Evolutionary conservation across 345 rosid genomes (phyloP), one percentile per base, ranked within the genome.

Genomic region (Erysimum cheiranthoides): DNA sequence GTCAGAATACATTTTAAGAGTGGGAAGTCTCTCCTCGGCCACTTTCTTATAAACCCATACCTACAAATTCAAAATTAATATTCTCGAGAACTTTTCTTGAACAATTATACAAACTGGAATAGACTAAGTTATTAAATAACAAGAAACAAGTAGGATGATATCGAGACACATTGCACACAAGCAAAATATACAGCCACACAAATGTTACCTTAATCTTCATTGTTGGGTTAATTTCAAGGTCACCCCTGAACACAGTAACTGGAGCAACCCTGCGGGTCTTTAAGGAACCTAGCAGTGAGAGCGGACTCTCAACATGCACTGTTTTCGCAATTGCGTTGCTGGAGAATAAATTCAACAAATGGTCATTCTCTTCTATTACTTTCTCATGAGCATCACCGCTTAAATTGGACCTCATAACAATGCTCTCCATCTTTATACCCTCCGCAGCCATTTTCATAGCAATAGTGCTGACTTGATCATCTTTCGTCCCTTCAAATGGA

Each of bases 21-120:
- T 86, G 61, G 99, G 98, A 78, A 95, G 86, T 82, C 78, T 93
- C 84, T 93, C 99, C 81, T 95, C 98, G 8, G 84, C 78, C 27
- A 96, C 92, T 85, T 92, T 95, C 78, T 95, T 95, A 74, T 90
- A 95, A 78, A 87, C 99, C 99, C 99, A 89, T 42, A 95, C 92
- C 99, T 95, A 66, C 67, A 74, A 39, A 61, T 61, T 7, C 49
- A 66, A 32, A 47, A 36, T 34, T 36, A 14, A 8, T 5, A 43
- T 12, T 46, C 56, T 31, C 32, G 50, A 67, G 43, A 18, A 25
- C 2, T 0, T 16, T 35, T 16, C 54, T 27, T 35, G n/a, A 65
- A 40, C 14, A 6, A 45, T 31, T 45, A 17, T 47, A 42, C 10
- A 51, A 38, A 60, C 59, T 10, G 27, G n/a, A 30, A 53, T 4